phyloP scores from a whole-genome alignment of 2,329 filamentous ascomycete genomes.

The Colletotrichum lindemuthianum region DNA sequence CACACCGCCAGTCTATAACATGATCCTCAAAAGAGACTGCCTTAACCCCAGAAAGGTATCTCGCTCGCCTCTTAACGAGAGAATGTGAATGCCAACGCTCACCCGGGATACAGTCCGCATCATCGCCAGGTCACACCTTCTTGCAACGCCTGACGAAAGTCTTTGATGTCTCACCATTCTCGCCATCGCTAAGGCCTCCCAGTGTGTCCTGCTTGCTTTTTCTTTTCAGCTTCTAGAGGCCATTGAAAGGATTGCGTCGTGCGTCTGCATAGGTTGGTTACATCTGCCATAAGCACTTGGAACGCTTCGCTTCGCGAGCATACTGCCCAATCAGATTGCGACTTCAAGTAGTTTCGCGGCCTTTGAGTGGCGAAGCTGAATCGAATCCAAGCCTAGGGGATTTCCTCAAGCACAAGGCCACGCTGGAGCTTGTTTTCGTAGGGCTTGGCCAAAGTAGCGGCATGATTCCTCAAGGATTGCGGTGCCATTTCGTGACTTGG shows the following conservation, averaged over 20 bases:
- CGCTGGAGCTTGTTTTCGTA: no score
- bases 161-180: neutral
- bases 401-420: no score
- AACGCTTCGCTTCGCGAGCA: neutral
- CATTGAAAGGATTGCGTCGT: conserved; percentile 11
- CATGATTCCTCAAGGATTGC: neutral
- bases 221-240: neutral
- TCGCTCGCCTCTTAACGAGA: neutral
- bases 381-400: neutral
- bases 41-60: neutral
- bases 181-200: neutral
- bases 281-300: conserved; percentile 35
- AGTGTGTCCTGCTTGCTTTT: neutral
- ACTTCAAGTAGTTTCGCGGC: neutral
- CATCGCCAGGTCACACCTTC: neutral
- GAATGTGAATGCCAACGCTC: neutral
- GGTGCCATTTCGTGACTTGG: no score
- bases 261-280: conserved; percentile 28
- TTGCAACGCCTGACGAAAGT: neutral
- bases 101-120: neutral
- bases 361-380: neutral
- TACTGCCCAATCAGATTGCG: conserved; percentile 17
- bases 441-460: no score
- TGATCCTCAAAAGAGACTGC: neutral
- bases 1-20: conserved; percentile 4